Evolutionary conservation across 352 stramenopile species (phyloP), one percentile per base, ranked within the genome.

Genomic region (Pythium brachiatum): DNA sequence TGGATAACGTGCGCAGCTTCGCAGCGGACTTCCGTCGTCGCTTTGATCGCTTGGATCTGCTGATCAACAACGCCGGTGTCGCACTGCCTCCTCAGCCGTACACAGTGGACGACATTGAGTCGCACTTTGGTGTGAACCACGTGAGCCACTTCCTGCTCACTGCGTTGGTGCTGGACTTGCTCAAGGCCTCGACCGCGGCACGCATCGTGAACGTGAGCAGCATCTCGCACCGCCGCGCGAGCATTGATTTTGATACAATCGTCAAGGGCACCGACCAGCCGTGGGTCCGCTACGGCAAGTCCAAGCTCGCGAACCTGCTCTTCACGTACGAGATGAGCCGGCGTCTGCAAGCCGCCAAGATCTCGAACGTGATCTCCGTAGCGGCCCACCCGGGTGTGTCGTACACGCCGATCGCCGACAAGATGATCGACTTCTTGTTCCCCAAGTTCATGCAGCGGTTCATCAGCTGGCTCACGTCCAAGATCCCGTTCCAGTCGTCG

Each of bases 31-130:
- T 83, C 53, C 66, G 73, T n/a, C 56, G 62, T 7, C 64, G 60
- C 7, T 70, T 78, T 29, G 66, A 74, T 20, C 69, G 64, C 13
- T 41, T 94, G 2, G 79, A 92, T 53, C 16, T 91, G 47, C 69
- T 94, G 7, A 73, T 94, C 55, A 91, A 90, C 74, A 92, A 92
- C 52, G 85, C 83, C 8, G 85, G 85, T 7, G 75, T 74, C 8
- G 76, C 72, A 0, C 53, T 79, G 3, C 52, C 78, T n/a, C 18
- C 44, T 11, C 60, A 81, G 46, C 50, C 57, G 13, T 46, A 76
- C 20, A 81, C 70, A 7, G 27, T 27, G 0, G 69, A 87, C 41
- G 80, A 77, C 3, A 47, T 81, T 21, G 83, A 92, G 58, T 62
- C 60, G 18, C 83, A 92, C 32, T 92, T 94, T 59, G 83, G 70